A percentile compares a stretch with the other conserved stretches of the same genome.
Conservation (phyloP, 768 basidiomycete genomes). For the Coprinopsis cinerea region DNA sequence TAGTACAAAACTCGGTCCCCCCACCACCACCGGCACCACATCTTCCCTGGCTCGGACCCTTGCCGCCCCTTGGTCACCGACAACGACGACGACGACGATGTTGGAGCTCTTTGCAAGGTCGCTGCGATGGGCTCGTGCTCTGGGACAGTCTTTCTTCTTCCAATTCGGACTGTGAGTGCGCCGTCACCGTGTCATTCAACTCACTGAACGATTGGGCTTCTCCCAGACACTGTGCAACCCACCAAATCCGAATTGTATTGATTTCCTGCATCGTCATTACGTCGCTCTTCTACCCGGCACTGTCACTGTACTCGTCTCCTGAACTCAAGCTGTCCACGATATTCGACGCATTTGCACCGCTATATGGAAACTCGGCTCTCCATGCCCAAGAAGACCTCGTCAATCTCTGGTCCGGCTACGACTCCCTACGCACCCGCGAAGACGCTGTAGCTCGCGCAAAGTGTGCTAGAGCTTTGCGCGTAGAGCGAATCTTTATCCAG, state of each 20-base stretch:
- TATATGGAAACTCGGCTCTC: constrained; percentile 45
- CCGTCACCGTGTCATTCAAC: neutral
- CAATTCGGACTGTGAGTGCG: constrained; percentile 73
- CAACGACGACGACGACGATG: constrained; percentile 9
- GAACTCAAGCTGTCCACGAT: constrained; percentile 59
- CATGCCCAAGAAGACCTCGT: constrained; percentile 58
- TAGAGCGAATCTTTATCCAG: constrained; percentile 73
- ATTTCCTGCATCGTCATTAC: constrained; percentile 86
- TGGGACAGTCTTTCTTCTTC: constrained; percentile 52
- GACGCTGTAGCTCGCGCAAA: constrained; percentile 68
- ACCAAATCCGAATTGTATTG: constrained; percentile 85
- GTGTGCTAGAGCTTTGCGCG: constrained; percentile 68
- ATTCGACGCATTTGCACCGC: constrained; percentile 56
- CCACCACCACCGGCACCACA: neutral
- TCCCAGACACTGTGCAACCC: constrained; percentile 78
- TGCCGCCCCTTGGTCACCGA: too few species aligned
- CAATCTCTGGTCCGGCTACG: constrained; percentile 65
- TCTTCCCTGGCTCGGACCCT: neutral
- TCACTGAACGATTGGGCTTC: constrained; percentile 8
- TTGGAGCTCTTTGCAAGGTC: constrained; percentile 18
- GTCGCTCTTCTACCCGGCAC: constrained; percentile 85
- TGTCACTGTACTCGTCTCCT: constrained; percentile 76
- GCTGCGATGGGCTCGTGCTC: constrained; percentile 34
- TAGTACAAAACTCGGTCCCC: neutral
- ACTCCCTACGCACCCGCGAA: constrained; percentile 56